phyloP scores from a whole-genome alignment of 202 grass and related monocot species.

The Elaeis oleifera region DNA sequence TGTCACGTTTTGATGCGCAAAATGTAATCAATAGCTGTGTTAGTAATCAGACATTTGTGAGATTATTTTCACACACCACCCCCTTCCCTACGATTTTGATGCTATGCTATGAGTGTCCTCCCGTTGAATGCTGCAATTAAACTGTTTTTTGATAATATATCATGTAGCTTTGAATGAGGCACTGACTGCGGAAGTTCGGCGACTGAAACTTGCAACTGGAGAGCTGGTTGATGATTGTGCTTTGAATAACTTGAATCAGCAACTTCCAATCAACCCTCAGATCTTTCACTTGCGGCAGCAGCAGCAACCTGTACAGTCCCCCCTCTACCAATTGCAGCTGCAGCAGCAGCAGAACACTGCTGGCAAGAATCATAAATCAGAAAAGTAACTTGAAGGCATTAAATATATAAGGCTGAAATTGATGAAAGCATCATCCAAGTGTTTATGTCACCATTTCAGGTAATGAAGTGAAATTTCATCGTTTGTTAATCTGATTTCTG shows the following conservation, averaged over 20 bases:
- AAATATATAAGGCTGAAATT: neutral
- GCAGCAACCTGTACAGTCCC: too few species aligned
- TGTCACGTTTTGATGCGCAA: too few species aligned
- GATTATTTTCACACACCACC: too few species aligned
- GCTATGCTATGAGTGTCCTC: neutral
- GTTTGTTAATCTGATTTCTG: too few species aligned
- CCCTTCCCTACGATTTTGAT: neutral
- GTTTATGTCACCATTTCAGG: too few species aligned
- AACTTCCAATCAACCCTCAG: neutral
- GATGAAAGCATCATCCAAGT: too few species aligned
- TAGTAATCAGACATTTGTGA: too few species aligned
- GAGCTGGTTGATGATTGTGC: constrained; percentile 48
- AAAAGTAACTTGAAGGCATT: constrained; percentile 29
- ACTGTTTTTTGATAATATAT: too few species aligned
- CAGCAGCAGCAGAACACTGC: constrained; percentile 48
- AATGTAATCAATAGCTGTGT: too few species aligned
- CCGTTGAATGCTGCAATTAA: too few species aligned
- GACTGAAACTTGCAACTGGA: constrained; percentile 51
- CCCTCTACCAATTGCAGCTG: too few species aligned
- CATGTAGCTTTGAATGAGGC: constrained; percentile 81
- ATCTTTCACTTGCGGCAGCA: neutral
- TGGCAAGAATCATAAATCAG: constrained; percentile 32
- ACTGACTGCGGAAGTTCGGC: constrained; percentile 69
- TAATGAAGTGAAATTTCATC: too few species aligned
- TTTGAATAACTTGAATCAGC: constrained; percentile 43